Base-by-base conservation (phyloP, 2,329 filamentous ascomycete genomes). In the Epichloe sylvatica region DNA sequence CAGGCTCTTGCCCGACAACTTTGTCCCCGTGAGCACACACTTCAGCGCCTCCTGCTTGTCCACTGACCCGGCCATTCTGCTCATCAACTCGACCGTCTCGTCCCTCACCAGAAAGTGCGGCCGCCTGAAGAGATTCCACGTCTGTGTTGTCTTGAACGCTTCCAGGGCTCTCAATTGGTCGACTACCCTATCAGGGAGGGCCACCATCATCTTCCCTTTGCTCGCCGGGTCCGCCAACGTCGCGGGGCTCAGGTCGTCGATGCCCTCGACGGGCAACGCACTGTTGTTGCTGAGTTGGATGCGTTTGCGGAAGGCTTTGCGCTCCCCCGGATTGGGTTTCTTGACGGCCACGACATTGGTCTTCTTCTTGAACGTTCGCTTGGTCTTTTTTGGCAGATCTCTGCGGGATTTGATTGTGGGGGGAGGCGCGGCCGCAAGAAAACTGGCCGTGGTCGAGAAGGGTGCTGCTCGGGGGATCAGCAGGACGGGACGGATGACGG, bases 211-310 rank as follows among this genome's bases (percentile, higher is more conserved):
- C 53, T 76, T 76, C 36, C 85, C 87, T 9, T 76, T 69, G 46
- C 77, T 75, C 35, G 72, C 70, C 33, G 70, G 66, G 49, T 75
- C 70, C 17, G 75, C 65, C 67, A 83, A 69, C 41, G 74, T 76
- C 54, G 75, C 70, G 9, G 67, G 62, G 12, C 68, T 73, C 49
- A 94, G 62, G 45, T 83, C 75, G 52, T 74, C 68, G 57, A 94
- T 72, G 11, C 80, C 84, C 23, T 72, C 63, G 7, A 97, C 84
- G 52, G 83, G 79, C 37, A 96, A 71, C 46, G 92, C 92, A 69
- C 95, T 97, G 66, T 86, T 85, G 70, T 97, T 98, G 73, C 84
- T 91, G 53, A 98, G 80, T 52, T 94, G 81, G 60, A 98, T 86
- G 57, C 86, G 81, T 72, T 94, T 95, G 56, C 89, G 82, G 63